Evolutionary conservation across 1,139 yeast genomes (phyloP).

Genomic region (Ashbya aceris): DNA sequence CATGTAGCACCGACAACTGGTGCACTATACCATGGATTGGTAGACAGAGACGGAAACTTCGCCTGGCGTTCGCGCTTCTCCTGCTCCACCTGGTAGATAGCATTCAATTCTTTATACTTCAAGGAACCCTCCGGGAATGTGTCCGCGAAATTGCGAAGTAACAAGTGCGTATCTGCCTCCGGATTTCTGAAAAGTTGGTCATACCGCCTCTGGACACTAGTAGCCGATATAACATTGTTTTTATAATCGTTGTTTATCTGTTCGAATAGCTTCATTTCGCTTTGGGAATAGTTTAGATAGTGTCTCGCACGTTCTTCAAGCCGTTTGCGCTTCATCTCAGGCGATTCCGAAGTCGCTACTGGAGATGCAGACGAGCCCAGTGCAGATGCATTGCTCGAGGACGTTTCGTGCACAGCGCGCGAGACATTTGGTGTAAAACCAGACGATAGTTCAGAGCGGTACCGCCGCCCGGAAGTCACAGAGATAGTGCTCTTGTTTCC

Average conservation of each 20-base stretch:
- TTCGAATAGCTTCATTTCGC: constrained; percentile 41
- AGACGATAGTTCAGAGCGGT: constrained; percentile 55
- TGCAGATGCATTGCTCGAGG: constrained; percentile 10
- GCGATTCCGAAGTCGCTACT: constrained; percentile 14
- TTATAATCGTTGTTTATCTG: constrained; percentile 42
- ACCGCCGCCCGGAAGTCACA: constrained; percentile 32
- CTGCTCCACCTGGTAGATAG: constrained; percentile 26
- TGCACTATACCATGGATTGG: constrained; percentile 17
- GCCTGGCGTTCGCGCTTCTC: constrained; percentile 18
- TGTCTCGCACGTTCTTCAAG: constrained; percentile 82
- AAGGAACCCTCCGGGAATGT: constrained; percentile 37
- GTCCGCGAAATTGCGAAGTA: constrained; percentile 50
- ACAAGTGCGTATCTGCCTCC: constrained; percentile 42
- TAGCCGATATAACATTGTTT: constrained; percentile 39
- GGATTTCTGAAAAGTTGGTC: constrained; percentile 39
- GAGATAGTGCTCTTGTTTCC: constrained; percentile 37
- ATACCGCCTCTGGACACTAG: constrained; percentile 43
- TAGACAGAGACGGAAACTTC: constrained; percentile 48
- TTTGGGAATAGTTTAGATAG: constrained; percentile 49
- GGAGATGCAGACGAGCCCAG: constrained; percentile 15
- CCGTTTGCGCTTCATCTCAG: constrained; percentile 49
- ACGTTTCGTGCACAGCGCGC: constrained; percentile 19
- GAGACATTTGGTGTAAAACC: constrained; percentile 38
- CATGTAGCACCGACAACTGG: constrained; percentile 23
- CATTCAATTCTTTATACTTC: constrained; percentile 29